Percentiles rank a stretch among this genome's conserved stretches.
phyloP scores from a whole-genome alignment of 208 protist species.

The Trypanosoma boissoni region DNA sequence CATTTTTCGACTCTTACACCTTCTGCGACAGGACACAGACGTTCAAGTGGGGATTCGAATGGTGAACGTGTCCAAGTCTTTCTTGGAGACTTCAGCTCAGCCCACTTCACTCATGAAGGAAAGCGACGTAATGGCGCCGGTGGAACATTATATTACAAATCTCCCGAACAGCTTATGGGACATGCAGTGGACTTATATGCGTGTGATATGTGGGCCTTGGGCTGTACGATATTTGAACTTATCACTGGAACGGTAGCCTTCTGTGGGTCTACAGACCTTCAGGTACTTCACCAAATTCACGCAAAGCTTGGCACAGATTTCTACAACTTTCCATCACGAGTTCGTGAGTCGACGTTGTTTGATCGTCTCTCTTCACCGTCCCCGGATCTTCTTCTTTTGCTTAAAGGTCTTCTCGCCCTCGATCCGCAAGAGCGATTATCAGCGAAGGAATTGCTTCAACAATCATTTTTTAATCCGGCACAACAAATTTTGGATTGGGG shows the following conservation, averaged over 20 bases:
- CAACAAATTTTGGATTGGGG: constrained; percentile 4
- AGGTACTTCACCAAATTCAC: constrained; percentile 64
- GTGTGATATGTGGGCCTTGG: constrained; percentile 77
- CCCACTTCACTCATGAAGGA: constrained; percentile 38
- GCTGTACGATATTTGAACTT: constrained; percentile 77
- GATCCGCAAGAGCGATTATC: constrained; percentile 48
- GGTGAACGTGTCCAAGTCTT: constrained; percentile 33
- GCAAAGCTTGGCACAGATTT: constrained; percentile 55
- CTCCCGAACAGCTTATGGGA: constrained; percentile 71
- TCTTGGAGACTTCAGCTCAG: constrained; percentile 76
- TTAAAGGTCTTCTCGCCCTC: constrained; percentile 53
- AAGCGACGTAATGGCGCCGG: constrained; percentile 29
- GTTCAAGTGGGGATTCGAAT: neutral
- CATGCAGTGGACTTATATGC: constrained; percentile 36
- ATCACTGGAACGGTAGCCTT: constrained; percentile 46
- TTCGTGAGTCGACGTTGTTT: constrained; percentile 33
- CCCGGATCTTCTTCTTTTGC: constrained; percentile 35
- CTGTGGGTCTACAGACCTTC: constrained; percentile 53
- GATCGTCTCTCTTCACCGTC: constrained; percentile 33
- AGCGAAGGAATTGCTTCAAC: constrained; percentile 46
- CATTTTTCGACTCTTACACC: neutral
- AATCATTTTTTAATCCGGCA: constrained; percentile 50
- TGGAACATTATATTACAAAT: constrained; percentile 79
- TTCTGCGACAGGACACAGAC: neutral
- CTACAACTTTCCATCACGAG: constrained; percentile 35